Base-by-base conservation (phyloP, 2,329 filamentous ascomycete species). In the Exophiala calicioides region DNA sequence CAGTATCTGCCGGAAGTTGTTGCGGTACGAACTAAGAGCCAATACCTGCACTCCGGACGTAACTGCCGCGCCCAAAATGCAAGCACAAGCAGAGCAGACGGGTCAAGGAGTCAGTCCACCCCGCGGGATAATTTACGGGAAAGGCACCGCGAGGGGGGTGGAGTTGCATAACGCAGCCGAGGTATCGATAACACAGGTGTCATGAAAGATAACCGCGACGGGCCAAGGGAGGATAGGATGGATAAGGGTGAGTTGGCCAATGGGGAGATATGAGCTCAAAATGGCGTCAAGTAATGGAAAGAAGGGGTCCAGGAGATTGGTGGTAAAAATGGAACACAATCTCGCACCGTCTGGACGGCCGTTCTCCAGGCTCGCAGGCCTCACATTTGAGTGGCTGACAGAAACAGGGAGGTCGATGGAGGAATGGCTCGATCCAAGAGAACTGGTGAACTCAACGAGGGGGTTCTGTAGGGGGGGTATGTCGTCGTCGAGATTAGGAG, bases 181-280 rank as follows among this genome's bases (percentile, higher is more conserved):
- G 36, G 44, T 5, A 35, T 13, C 12, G 35, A n/a, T 15, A 30
- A 33, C 20, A n/a, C 15, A n/a, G 20, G 18, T 21, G 12, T 32
- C 9, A 35, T 20, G 27, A 39, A 24, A 23, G 13, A 26, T 19
- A 32, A 30, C 30, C 18, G 23, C 31, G 10, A 15, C 13, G 32
- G 35, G 35, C 29, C 48, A 43, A 51, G 23, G n/a, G 33, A 42
- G 30, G 48, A 20, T 18, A 23, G 23, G 27, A 36, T 23, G 26
- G 19, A 44, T 21, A 13, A 38, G 27, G 33, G 8, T 18, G 20
- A 30, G 47, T 20, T 35, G 30, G 36, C 33, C 31, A 37, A 35
- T n/a, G 32, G 44, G 49, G 49, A 52, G 50, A 52, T 40, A 32
- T 30, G 36, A 41, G 30, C 50, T 52, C 50, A 45, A 52, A 40